Conservation (phyloP, 1,284 basidiomycete species). For the Microbotryum lychnidis-dioicae region DNA sequence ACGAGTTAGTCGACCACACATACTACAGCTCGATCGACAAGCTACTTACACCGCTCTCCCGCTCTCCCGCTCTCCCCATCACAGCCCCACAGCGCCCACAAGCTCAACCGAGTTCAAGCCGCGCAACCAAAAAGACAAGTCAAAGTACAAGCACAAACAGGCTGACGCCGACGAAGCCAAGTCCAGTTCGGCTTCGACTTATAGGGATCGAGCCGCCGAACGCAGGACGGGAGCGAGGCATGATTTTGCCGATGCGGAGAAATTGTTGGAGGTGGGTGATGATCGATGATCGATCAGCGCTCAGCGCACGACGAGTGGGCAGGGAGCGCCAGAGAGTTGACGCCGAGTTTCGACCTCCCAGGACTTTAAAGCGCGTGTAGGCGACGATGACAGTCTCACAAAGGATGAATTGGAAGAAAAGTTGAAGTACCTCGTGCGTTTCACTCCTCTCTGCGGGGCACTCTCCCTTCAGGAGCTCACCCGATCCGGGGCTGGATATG, state of each 20-base stretch:
- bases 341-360: not conserved
- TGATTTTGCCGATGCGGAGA: slow-evolving; percentile 27
- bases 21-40: too few relatives aligned
- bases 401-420: slow-evolving; percentile 13
- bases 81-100: not conserved
- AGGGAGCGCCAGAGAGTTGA: not conserved
- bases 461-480: not conserved
- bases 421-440: slow-evolving; percentile 26
- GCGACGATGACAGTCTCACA: slow-evolving; percentile 5
- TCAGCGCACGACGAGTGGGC: not conserved
- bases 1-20: too few relatives aligned
- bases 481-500: not conserved
- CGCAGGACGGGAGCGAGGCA: slow-evolving; percentile 17
- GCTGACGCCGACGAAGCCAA: slow-evolving; percentile 7
- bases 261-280: slow-evolving; percentile 20
- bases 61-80: too few relatives aligned
- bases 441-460: not conserved
- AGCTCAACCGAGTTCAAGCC: slow-evolving; percentile 27
- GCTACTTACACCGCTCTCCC: too few relatives aligned
- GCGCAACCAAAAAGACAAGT: slow-evolving; percentile 1
- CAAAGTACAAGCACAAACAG: not conserved
- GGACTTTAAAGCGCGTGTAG: slow-evolving; percentile 22
- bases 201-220: slow-evolving; percentile 25
- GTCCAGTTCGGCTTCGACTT: not conserved
- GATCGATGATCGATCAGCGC: not conserved